Evolutionary conservation across 441 rosid genomes (phyloP).

Genomic region (Gossypium trilobum): DNA sequence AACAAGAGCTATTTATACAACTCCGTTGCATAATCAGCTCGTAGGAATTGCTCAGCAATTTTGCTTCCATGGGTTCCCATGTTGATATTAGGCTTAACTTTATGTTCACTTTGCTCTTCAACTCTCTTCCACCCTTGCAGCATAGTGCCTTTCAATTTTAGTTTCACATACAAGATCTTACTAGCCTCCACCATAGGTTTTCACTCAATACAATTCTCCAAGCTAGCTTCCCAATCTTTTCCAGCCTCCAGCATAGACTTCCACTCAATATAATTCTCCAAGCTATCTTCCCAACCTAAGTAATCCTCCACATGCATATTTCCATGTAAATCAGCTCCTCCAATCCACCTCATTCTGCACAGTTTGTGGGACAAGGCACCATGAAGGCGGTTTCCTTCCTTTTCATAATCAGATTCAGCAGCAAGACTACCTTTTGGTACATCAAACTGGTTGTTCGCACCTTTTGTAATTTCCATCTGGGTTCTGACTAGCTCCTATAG

Average conservation of each 20-base stretch:
- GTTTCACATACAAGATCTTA: neutral
- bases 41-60: neutral
- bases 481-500: neutral
- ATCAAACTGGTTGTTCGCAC: neutral
- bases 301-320: neutral
- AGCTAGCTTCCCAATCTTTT: neutral
- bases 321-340: neutral
- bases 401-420: neutral
- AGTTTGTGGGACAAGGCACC: neutral
- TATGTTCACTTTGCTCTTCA: neutral
- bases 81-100: neutral
- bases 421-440: neutral
- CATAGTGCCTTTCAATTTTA: neutral
- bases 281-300: neutral
- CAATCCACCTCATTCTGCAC: neutral
- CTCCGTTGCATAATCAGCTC: neutral
- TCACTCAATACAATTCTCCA: neutral
- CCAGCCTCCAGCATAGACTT: neutral
- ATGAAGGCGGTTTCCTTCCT: neutral
- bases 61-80: neutral
- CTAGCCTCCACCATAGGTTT: neutral
- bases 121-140: neutral
- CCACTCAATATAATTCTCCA: neutral
- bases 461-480: neutral
- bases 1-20: neutral